Base-by-base conservation (phyloP, 139 green algal species). In the Astrephomene gubernaculifera region DNA sequence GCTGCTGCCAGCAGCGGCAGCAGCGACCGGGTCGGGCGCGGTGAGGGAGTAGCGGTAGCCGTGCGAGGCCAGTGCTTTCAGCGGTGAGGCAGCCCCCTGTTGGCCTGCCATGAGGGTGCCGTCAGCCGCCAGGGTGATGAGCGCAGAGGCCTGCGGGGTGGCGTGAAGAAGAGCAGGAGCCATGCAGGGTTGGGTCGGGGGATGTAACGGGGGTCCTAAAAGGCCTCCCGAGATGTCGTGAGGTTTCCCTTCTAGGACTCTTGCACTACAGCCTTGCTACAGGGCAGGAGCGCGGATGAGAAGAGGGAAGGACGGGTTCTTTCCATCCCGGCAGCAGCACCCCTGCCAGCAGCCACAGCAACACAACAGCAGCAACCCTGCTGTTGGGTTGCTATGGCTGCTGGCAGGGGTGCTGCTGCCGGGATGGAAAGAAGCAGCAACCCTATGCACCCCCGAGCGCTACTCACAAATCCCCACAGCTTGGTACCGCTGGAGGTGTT, bases 391-490 rank as follows among this genome's bases (percentile, higher is more conserved):
- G 17, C 49, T 25, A 25, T 57, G 12, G 49, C 17, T 57, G 17
- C 49, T 57, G 49, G 49, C 12, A 12, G 17, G 17, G 49, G 49
- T 25, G 49, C 49, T 12, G 12, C 12, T 57, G 12, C 49, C 12
- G 12, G 49, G 12, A 17, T 17, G 17, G 17, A 17, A 57, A 12
- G 17, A 57, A 57, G 12, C 17, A 57, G 12, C 12, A 25, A 12
- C 49, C 12, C 49, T 17, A 57, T 25, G 12, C 57, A n/a, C 57
- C 57, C 21, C 19, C 57, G 57, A 21, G 24, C 41, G 8, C 41
- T 27, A 25, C 73, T 81, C 73, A 81, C 73, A 35, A 69, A 31
- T 33, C 73, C 73, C 73, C 73, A 81, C 25, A 81, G 53, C 73
- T 69, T 69, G 22, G 22, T 53, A 21, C 73, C 52, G 4, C 35